Evolutionary conservation across 805 yeast species (phyloP).

Genomic region (Wickerhamomyces rabaulensis): DNA sequence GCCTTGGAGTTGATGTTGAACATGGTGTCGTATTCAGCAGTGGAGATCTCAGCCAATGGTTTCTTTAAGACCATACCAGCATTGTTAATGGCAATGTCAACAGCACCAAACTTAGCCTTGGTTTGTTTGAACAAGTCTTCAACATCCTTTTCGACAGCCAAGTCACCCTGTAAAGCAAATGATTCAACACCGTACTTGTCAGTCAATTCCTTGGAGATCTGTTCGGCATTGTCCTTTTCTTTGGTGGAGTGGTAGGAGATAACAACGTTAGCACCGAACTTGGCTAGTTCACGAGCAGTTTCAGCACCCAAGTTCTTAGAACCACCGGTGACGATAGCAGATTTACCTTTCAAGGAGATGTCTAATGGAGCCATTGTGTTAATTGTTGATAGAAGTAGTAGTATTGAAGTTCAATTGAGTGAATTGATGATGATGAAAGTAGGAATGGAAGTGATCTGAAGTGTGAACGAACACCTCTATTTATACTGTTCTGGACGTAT

Average conservation of each 20-base stretch:
- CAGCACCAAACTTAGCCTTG: slow-evolving; percentile 37
- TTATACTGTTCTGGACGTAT: not conserved
- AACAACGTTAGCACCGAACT: slow-evolving; percentile 46
- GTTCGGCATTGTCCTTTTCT: slow-evolving; percentile 32
- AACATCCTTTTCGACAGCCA: slow-evolving; percentile 33
- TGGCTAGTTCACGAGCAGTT: slow-evolving; percentile 50
- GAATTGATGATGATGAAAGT: not conserved
- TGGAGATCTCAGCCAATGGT: slow-evolving; percentile 45
- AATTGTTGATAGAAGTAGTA: not conserved
- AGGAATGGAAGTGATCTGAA: not conserved
- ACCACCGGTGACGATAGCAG: slow-evolving; percentile 56
- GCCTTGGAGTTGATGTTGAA: slow-evolving; percentile 48
- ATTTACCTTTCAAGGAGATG: slow-evolving; percentile 36
- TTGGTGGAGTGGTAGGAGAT: slow-evolving; percentile 48
- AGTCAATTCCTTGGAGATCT: slow-evolving; percentile 32
- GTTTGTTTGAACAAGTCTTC: slow-evolving; percentile 42
- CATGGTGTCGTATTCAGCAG: slow-evolving; percentile 52
- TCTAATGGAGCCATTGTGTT: slow-evolving; percentile 17
- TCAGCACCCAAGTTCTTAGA: slow-evolving; percentile 55
- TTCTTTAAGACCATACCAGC: slow-evolving; percentile 66
- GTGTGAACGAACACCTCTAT: not conserved
- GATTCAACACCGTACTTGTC: slow-evolving; percentile 34
- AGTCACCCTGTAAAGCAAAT: slow-evolving; percentile 18
- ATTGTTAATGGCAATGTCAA: slow-evolving; percentile 63
- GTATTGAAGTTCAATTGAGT: not conserved